These are phyloP conservation scores for Sporothrix globosa DNA, from an alignment of 2,329 filamentous ascomycete genomes.

Conservation along the genomic window DNA sequence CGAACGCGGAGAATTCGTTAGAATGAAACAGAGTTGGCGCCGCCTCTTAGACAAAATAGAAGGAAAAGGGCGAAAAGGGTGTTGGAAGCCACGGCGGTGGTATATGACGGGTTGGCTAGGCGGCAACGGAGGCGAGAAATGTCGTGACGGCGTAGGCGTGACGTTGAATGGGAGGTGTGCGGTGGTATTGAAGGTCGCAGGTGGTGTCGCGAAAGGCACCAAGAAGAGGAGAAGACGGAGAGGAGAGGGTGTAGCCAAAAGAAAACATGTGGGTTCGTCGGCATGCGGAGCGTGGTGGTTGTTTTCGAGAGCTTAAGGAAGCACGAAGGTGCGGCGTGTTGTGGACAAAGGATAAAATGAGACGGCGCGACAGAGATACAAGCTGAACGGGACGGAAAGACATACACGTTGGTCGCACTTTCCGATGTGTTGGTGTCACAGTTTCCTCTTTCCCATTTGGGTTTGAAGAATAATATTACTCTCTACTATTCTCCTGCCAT, in stretches of 20 bases:
- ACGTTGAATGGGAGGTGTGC: slow-evolving; percentile 8
- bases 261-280: not conserved
- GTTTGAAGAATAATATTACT: slow-evolving; percentile 18
- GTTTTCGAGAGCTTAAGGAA: not conserved
- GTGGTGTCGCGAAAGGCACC: not conserved
- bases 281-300: not conserved
- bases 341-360: slow-evolving; percentile 17
- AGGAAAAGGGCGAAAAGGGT: not conserved
- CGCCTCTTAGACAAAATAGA: not conserved
- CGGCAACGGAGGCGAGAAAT: slow-evolving; percentile 14
- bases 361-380: slow-evolving; percentile 19
- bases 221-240: not conserved
- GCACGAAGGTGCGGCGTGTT: slow-evolving; percentile 13
- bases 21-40: not conserved
- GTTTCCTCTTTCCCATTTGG: slow-evolving; percentile 12
- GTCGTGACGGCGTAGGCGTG: slow-evolving; percentile 7
- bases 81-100: slow-evolving; percentile 20
- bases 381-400: slow-evolving; percentile 6
- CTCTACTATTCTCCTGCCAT: slow-evolving; percentile 12
- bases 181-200: not conserved
- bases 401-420: not conserved
- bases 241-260: slow-evolving; percentile 3
- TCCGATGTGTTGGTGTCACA: not conserved
- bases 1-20: no score
- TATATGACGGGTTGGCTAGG: slow-evolving; percentile 30